phyloP scores from a whole-genome alignment of 345 rosid species.

The Mercurialis annua region DNA sequence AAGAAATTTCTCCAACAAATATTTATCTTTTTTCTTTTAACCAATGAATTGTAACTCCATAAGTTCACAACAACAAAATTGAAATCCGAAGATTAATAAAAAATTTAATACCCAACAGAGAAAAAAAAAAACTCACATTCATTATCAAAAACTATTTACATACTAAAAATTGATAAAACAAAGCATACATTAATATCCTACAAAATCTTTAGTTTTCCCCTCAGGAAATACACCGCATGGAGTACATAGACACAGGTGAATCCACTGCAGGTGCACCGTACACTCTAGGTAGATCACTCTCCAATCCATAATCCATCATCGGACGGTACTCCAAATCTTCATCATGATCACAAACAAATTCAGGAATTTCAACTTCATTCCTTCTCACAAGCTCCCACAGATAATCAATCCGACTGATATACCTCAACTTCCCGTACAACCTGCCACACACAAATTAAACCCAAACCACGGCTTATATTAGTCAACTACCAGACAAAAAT shows the following conservation, averaged over 20 bases:
- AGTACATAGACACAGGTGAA: conserved; percentile 34
- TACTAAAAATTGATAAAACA: no score
- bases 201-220: neutral
- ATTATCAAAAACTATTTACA: no score
- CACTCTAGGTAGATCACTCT: conserved; percentile 52
- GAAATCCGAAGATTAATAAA: no score
- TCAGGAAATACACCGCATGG: conserved; percentile 45
- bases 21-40: no score
- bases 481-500: neutral
- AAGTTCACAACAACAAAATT: no score
- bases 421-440: conserved; percentile 50
- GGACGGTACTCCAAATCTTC: conserved; percentile 47
- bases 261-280: conserved; percentile 29
- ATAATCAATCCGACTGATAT: conserved; percentile 49
- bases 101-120: no score
- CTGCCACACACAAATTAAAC: conserved; percentile 24
- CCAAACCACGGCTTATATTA: neutral
- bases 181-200: neutral
- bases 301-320: conserved; percentile 52
- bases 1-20: no score
- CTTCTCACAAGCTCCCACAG: conserved; percentile 59
- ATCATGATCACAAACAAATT: conserved; percentile 52
- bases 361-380: conserved; percentile 56
- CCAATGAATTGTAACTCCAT: no score
- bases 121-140: no score